Evolutionary conservation across 2,329 filamentous ascomycete genomes (phyloP), one percentile per base, ranked within the genome.

Genomic region (Raffaelea deltoideospora): DNA sequence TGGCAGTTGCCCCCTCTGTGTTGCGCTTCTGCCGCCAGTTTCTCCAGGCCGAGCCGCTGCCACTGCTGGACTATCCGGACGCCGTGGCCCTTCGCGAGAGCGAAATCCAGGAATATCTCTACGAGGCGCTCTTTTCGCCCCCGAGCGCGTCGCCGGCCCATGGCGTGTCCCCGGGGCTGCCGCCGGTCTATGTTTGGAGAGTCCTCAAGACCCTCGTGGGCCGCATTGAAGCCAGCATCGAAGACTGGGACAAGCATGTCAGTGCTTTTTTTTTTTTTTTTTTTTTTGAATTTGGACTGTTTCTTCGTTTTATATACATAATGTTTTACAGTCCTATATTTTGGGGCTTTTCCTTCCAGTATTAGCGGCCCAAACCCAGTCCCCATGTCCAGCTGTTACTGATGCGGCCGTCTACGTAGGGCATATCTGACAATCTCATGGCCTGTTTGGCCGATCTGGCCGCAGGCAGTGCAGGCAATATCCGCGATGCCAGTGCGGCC

Each of bases 191-290:
- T 51, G 74, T 76, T 45, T 56, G 79, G 14, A 69, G 74, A 41
- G 69, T 84, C 1, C 57, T 95, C 35, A 94, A 93, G 53, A 62
- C 73, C 43, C 64, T 95, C 24, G 60, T 85, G 11, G 58, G 64
- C 8, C 70, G 64, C 39, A 76, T 94, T 36, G 84, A 94, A 54
- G 60, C 65, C 22, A 72, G 79, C 24, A 84, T 93, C 33, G 65
- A 72, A 39, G 76, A 94, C 54, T 87, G 85, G 56, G 82, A 94
- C 47, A 67, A 83, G 65, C 75, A 93, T 78, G 87, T 93, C 79
- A 64, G 81, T 63, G 35, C 13, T 23, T 29, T 8, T 18, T 24
- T 29, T 41, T 33, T 18, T 14, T 35, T 33, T 37, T n/a, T n/a
- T n/a, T n/a, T n/a, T n/a, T n/a, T n/a, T n/a, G n/a, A n/a, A n/a